Base-by-base conservation (phyloP, 176 grass and related monocot species). In the Avena insularis region DNA sequence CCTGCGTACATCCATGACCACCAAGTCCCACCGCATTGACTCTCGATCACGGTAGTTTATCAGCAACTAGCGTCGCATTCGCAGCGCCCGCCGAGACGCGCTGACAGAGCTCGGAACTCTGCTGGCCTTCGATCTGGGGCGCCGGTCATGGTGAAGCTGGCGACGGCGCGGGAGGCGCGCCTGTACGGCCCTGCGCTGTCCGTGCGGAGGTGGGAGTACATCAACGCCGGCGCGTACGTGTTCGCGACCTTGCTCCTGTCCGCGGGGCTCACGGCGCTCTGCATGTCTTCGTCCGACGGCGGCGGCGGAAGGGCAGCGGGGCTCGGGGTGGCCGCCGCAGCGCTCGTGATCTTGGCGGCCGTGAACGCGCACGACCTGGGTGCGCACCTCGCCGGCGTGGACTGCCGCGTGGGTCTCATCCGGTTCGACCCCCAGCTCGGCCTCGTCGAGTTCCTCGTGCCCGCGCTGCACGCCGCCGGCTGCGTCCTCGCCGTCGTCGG, bases 401-500 rank as follows among this genome's bases (percentile, higher is more conserved):
- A 93, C 87, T 96, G 67, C 72, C 90, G 76, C 5, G 58, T 98
- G 2, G 88, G 85, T 3, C 85, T 98, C 43, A 46, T 88, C 9
- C 20, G 82, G 43, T 94, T 90, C 82, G 96, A 98, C 46, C 16
- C 86, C 29, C 96, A 96, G 84, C 88, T 98, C 36, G 93, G 87
- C 2, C 72, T 98, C 58, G 97, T 98, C 4, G 97, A 98, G 86
- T 69, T 96, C 64, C 88, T 90, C 6, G 97, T 91, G 11, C 97
- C 97, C 2, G 51, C 87, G n/a, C 6, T 96, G 14, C 87, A 93
- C 57, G 75, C 66, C 5, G 35, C 82, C 0, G 93, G 93, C 2
- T 92, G 90, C 50, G 77, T 76, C n/a, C 64, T 98, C 2, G 76
- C 20, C 78, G 80, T 94, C 82, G 77, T 77, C 5, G 94, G 79